Base-by-base conservation (phyloP, 441 rosid species). In the Pelargonium citronellum region DNA sequence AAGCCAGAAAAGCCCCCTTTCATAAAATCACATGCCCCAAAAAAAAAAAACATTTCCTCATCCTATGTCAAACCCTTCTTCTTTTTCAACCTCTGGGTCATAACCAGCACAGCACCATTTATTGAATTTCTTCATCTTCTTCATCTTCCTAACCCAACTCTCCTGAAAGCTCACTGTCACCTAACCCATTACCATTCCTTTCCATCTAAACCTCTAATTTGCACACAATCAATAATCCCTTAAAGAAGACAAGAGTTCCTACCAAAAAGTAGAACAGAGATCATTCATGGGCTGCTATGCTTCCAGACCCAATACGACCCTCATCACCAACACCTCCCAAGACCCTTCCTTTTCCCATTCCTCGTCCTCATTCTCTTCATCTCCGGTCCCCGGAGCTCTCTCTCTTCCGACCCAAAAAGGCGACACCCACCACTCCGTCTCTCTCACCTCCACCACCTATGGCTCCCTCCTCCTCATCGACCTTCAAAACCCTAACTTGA, bases 281-380 rank as follows among this genome's bases (percentile, higher is more conserved):
- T 49, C 72, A 73, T 69, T 75, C 74, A 90, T 90, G 96, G 98
- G 96, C 53, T 87, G 88, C 81, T 84, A 92, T 58, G 82, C 90
- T 83, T 92, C 97, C 12, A 87, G 82, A 74, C 79, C 88, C 39
- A 70, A 57, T 70, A 73, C 24, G 24, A 22, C 74, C 41, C 41
- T 85, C 41, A 71, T 77, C 47, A 46, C 85, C 74, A 55, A 70
- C 58, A 67, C 62, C 77, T 47, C 57, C 34, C 77, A 82, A 22
- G 69, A 73, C 60, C 62, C 57, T 24, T 66, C 77, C 13, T 69
- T 71, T 51, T 68, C 81, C 53, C 68, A 79, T 66, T 70, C 77
- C 70, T 68, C 74, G 13, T 53, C 69, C 67, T 68, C 51, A 55
- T 22, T 69, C 61, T 44, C 67, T 22, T 71, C 74, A 13, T 69